Base-by-base conservation (phyloP, 352 stramenopile species). In the Globisporangium takayamanum region DNA sequence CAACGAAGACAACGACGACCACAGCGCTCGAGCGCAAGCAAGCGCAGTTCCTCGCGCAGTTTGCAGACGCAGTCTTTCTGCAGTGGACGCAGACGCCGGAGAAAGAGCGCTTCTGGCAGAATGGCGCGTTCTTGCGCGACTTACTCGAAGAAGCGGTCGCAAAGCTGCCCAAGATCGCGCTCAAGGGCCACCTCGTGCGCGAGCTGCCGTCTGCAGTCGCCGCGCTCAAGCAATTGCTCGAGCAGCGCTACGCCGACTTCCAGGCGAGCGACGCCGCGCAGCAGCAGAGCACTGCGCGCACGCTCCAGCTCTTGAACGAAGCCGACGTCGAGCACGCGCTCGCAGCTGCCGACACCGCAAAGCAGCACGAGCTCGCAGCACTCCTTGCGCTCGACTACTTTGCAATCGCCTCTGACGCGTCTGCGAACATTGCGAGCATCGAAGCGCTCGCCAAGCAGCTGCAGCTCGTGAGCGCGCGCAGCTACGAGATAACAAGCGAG, bases 21-120 rank as follows among this genome's bases (percentile, higher is more conserved):
- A 16, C 49, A 1, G 64, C 48, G 5, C 80, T 79, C 69, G 72
- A 77, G 63, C 41, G 57, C 60, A 80, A 79, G 73, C 59, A 67
- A 45, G 70, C 60, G 65, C 72, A 72, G 53, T 89, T 89, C 69
- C 59, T 89, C 52, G 70, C 60, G 57, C 73, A 83, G 53, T 89
- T 89, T 59, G 64, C 67, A 20, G 66, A 67, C 46, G 72, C 67
- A 15, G 68, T 86, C 26, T 89, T 87, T 62, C 50, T 69, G 52
- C 74, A 86, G 67, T 89, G 79, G 79, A 64, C 52, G 39, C 60
- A 78, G 58, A 20, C 36, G 11, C 10, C 54, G 6, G 50, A 62
- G n/a, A 58, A 67, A 8, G 62, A 72, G 50, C 72, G 68, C 33
- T 89, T 89, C 67, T 89, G 79, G 79, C 55, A 65, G 8, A 60